Conservation (phyloP, 1,139 yeast species). For the Geotrichum australiense region DNA sequence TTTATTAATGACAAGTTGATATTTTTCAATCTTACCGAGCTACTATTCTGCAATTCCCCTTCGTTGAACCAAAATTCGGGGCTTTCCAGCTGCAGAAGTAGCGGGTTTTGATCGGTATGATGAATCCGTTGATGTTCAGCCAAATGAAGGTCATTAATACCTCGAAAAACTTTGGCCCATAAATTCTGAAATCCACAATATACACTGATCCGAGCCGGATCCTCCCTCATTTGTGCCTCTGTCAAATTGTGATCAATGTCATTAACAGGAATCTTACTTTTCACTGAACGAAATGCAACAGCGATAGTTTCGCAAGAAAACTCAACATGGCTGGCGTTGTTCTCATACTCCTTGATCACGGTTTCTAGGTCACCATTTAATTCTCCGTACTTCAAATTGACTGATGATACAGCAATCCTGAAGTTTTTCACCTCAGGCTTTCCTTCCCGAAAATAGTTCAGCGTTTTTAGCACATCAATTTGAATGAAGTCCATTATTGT, state of each 20-base stretch:
- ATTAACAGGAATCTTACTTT: conserved; percentile 20
- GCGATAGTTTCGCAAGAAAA: conserved; percentile 24
- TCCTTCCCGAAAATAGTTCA: conserved; percentile 37
- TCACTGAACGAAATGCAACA: conserved; percentile 22
- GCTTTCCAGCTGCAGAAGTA: conserved; percentile 26
- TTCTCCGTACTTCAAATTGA: conserved; percentile 44
- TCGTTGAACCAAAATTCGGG: conserved; percentile 30
- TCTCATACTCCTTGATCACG: conserved; percentile 10
- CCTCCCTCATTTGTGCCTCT: conserved; percentile 19
- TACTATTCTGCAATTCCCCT: conserved; percentile 22
- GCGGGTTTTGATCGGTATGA: conserved; percentile 21
- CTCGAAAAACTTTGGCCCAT: conserved; percentile 23
- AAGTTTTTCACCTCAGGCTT: conserved; percentile 40
- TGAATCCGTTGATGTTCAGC: conserved; percentile 10
- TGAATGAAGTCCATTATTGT: conserved; percentile 61
- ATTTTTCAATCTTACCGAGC: conserved; percentile 27
- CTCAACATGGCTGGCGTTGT: conserved; percentile 22
- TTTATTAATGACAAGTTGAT: conserved; percentile 26
- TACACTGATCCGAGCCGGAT: conserved; percentile 21
- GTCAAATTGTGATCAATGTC: conserved; percentile 23
- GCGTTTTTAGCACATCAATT: conserved; percentile 45
- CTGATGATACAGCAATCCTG: conserved; percentile 46
- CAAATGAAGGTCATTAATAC: conserved; percentile 18
- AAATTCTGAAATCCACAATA: conserved; percentile 23
- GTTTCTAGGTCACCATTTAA: conserved; percentile 6